Evolutionary conservation across 352 stramenopile genomes (phyloP).

Genomic region (Globisporangium spinosum): DNA sequence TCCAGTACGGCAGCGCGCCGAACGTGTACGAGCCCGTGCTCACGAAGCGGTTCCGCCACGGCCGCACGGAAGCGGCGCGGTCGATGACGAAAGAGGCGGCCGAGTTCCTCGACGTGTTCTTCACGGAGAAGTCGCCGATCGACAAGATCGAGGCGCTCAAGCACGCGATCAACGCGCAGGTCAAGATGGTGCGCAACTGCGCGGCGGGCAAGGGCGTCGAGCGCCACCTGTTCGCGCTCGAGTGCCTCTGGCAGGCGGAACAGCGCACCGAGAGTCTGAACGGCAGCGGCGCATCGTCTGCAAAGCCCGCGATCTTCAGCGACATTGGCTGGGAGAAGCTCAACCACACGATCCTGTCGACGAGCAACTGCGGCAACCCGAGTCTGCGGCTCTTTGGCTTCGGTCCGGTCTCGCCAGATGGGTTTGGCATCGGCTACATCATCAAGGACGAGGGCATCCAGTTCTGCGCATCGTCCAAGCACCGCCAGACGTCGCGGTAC

Average conservation of each 20-base stretch:
- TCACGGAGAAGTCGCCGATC: slow-evolving; percentile 67
- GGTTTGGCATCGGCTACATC: slow-evolving; percentile 97
- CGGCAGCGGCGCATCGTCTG: slow-evolving; percentile 19
- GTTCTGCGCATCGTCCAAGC: slow-evolving; percentile 79
- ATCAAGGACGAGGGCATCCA: slow-evolving; percentile 95
- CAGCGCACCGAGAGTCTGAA: slow-evolving; percentile 26
- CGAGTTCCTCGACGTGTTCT: slow-evolving; percentile 90
- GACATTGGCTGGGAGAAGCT: slow-evolving; percentile 88
- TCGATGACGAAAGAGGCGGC: slow-evolving; percentile 89
- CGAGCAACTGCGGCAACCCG: slow-evolving; percentile 96
- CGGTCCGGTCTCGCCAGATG: slow-evolving; percentile 90
- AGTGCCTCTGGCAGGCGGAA: slow-evolving; percentile 82
- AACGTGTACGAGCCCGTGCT: slow-evolving; percentile 95
- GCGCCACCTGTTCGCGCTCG: slow-evolving; percentile 92
- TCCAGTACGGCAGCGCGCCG: slow-evolving; percentile 84
- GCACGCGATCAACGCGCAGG: slow-evolving; percentile 84
- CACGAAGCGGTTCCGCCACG: slow-evolving; percentile 94
- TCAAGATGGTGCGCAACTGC: slow-evolving; percentile 87
- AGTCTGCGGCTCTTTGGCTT: slow-evolving; percentile 93
- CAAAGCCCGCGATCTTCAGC: slow-evolving; percentile 80
- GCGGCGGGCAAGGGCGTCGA: slow-evolving; percentile 90
- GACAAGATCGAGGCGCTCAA: slow-evolving; percentile 89
- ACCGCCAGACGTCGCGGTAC: slow-evolving; percentile 81
- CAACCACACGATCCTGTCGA: slow-evolving; percentile 94
- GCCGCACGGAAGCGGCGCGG: slow-evolving; percentile 92